These are phyloP conservation scores for Trichoderma koningiopsis DNA, from an alignment of 2,329 filamentous ascomycete genomes.

Conservation along the genomic window DNA sequence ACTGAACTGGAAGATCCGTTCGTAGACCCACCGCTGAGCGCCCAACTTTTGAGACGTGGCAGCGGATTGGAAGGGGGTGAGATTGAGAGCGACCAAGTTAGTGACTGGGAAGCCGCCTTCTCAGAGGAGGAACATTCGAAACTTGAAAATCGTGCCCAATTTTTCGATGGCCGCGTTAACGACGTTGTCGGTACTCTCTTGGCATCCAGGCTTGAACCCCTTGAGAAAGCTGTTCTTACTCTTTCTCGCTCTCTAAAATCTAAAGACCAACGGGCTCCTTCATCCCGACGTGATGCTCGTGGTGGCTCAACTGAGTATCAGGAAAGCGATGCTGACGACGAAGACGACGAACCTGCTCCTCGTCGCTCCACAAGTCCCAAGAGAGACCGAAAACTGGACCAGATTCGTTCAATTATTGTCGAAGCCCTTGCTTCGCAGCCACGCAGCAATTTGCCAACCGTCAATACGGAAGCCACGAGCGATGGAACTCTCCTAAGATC, in stretches of 20 bases:
- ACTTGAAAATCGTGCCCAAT: slow-evolving; percentile 75
- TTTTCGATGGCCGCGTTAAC: slow-evolving; percentile 91
- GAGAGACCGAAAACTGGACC: slow-evolving; percentile 77
- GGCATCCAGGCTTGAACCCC: slow-evolving; percentile 73
- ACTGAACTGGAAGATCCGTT: slow-evolving; percentile 66
- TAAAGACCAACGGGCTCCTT: slow-evolving; percentile 57
- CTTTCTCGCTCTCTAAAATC: slow-evolving; percentile 72
- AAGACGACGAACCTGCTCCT: slow-evolving; percentile 72
- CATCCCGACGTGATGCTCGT: slow-evolving; percentile 61
- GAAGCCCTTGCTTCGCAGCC: slow-evolving; percentile 71
- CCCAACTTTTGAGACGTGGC: slow-evolving; percentile 55
- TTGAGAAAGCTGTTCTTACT: slow-evolving; percentile 75
- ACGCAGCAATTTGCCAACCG: slow-evolving; percentile 40
- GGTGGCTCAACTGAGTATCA: slow-evolving; percentile 70
- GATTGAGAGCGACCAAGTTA: slow-evolving; percentile 62
- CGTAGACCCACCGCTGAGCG: slow-evolving; percentile 53
- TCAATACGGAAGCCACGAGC: slow-evolving; percentile 36
- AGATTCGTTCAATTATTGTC: slow-evolving; percentile 71
- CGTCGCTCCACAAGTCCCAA: slow-evolving; percentile 76
- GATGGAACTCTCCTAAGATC: slow-evolving; percentile 64
- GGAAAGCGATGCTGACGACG: slow-evolving; percentile 92
- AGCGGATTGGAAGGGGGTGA: slow-evolving; percentile 46
- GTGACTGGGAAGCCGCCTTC: slow-evolving; percentile 90
- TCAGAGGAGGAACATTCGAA: slow-evolving; percentile 82
- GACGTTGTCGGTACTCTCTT: slow-evolving; percentile 78